Percentiles rank a stretch among this genome's conserved stretches.
Conservation (phyloP, 2,329 filamentous ascomycete species). For the Kalmusia sp. region DNA sequence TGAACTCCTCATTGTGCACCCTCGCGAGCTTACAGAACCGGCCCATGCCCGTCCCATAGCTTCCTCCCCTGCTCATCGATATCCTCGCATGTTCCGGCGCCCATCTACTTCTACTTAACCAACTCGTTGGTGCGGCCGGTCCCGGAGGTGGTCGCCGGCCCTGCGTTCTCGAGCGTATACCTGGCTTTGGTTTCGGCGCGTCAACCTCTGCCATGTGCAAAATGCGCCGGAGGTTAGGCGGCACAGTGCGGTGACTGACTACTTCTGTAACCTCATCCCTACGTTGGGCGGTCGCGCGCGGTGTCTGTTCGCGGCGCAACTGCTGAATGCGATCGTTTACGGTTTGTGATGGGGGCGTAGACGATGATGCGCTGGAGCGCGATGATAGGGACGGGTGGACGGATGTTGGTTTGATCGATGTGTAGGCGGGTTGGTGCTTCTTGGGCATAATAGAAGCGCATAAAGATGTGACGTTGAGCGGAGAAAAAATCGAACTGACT, state of each 20-base stretch:
- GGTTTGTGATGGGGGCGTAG: conserved; percentile 23
- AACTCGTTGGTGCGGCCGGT: conserved; percentile 55
- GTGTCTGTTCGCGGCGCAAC: conserved; percentile 52
- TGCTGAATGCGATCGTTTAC: conserved; percentile 58
- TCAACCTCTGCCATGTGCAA: conserved; percentile 55
- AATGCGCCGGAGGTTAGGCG: conserved; percentile 53
- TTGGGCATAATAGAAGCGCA: conserved; percentile 51
- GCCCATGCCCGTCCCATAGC: conserved; percentile 10
- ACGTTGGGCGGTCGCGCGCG: conserved; percentile 49
- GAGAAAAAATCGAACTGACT: not conserved
- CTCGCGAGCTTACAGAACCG: conserved; percentile 35
- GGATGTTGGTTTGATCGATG: conserved; percentile 50
- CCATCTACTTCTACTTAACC: conserved; percentile 47
- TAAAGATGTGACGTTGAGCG: not conserved
- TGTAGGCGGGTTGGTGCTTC: conserved; percentile 53
- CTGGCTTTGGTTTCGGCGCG: conserved; percentile 53
- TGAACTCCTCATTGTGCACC: conserved; percentile 31
- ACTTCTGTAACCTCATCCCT: conserved; percentile 52
- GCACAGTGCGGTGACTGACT: conserved; percentile 52
- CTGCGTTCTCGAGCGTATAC: conserved; percentile 38
- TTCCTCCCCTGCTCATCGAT: conserved; percentile 25
- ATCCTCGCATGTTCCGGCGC: conserved; percentile 27
- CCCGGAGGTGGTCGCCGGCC: conserved; percentile 48
- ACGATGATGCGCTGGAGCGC: conserved; percentile 1
- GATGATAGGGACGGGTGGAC: too few relatives aligned